Conservation (phyloP, 1,284 basidiomycete genomes). For the Bjerkandera adusta region DNA sequence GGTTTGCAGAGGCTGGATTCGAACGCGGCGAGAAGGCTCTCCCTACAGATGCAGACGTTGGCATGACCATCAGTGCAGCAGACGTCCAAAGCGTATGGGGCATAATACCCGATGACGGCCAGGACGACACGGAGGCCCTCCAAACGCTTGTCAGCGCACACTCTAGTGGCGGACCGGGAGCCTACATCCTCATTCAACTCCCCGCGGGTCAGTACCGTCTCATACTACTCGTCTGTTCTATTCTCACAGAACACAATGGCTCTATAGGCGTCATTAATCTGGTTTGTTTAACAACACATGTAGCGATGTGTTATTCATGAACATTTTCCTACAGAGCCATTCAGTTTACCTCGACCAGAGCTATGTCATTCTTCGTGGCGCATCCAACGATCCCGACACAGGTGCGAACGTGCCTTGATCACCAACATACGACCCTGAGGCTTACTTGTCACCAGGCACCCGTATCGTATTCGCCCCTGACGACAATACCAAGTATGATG, state of each 20-base stretch:
- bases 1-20: background rate
- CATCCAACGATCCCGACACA: background rate
- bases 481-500: constrained; percentile 3
- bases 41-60: constrained; percentile 1
- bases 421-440: too few species aligned
- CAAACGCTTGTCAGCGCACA: background rate
- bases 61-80: background rate
- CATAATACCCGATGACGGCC: background rate
- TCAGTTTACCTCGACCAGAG: background rate
- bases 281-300: background rate
- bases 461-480: background rate
- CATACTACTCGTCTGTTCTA: background rate
- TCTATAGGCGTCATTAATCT: background rate
- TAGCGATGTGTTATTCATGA: background rate
- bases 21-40: background rate
- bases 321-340: background rate
- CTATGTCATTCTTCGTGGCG: constrained; percentile 1
- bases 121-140: background rate
- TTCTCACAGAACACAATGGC: background rate
- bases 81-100: background rate
- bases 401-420: too few species aligned
- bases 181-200: constrained; percentile 1
- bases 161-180: background rate
- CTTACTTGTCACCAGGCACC: background rate
- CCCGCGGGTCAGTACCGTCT: background rate